Evolutionary conservation across 768 basidiomycete genomes (phyloP).

Genomic region (Russula sp.): DNA sequence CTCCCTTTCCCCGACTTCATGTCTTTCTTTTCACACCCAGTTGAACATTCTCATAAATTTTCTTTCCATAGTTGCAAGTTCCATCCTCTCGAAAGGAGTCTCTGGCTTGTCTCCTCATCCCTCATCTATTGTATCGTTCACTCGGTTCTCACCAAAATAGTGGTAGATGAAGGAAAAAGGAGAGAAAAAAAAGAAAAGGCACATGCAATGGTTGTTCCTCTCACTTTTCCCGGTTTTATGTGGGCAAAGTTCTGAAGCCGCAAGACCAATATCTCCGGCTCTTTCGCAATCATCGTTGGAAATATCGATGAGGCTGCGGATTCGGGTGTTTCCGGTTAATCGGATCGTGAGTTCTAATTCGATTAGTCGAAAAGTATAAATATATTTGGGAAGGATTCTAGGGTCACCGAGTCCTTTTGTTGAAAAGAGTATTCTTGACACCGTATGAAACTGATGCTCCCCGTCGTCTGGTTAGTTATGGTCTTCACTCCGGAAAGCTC

Average conservation of each 20-base stretch:
- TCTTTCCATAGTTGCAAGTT: too few relatives aligned
- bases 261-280: background rate
- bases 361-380: background rate
- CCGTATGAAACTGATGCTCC: background rate
- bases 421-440: too few relatives aligned
- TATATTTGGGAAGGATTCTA: background rate
- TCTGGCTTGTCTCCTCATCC: background rate
- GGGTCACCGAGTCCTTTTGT: background rate
- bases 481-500: background rate
- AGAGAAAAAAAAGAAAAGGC: background rate
- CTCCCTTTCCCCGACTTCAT: background rate
- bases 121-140: background rate
- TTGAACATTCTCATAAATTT: background rate
- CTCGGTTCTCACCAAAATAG: too few relatives aligned
- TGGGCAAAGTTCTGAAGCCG: background rate
- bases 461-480: too few relatives aligned
- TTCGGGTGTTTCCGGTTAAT: background rate
- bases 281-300: background rate
- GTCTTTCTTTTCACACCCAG: background rate
- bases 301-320: background rate
- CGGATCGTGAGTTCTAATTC: background rate
- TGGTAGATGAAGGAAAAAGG: background rate
- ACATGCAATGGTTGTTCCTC: background rate
- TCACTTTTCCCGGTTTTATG: background rate
- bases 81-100: background rate